A percentile compares a stretch with the other conserved stretches of the same genome.
Conservation (phyloP, 2,329 filamentous ascomycete genomes). For the Hymenoscyphus fraxineus region DNA sequence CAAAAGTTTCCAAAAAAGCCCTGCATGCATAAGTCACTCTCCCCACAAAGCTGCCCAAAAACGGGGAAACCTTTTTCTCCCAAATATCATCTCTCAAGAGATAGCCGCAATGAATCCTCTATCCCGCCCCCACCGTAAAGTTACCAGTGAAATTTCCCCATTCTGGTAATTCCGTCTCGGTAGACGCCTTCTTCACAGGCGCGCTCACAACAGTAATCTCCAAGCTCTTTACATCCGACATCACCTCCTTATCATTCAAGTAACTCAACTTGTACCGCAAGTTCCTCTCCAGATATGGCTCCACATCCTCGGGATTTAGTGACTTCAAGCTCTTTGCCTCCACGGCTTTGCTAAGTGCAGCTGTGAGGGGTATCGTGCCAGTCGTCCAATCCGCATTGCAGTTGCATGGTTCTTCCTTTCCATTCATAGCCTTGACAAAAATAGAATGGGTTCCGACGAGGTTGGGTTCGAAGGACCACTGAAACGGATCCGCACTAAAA, state of each 20-base stretch:
- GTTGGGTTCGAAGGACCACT: constrained; percentile 31
- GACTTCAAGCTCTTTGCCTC: constrained; percentile 32
- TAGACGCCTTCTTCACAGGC: constrained; percentile 17
- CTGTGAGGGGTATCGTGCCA: constrained; percentile 44
- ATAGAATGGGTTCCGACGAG: constrained; percentile 34
- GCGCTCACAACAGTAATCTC: constrained; percentile 27
- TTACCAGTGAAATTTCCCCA: constrained; percentile 21
- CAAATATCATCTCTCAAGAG: too few species aligned
- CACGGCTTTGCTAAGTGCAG: constrained; percentile 37
- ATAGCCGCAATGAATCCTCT: background rate
- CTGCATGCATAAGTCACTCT: background rate
- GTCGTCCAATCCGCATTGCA: constrained; percentile 33
- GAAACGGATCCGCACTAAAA: constrained; percentile 21
- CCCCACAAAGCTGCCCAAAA: background rate
- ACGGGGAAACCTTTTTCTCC: background rate
- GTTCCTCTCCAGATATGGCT: constrained; percentile 27
- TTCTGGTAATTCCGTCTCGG: constrained; percentile 15
- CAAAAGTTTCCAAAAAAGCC: background rate
- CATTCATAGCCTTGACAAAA: constrained; percentile 34
- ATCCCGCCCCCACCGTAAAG: constrained; percentile 9
- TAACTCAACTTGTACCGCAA: constrained; percentile 28
- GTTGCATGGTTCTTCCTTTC: constrained; percentile 2
- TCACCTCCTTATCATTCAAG: constrained; percentile 22
- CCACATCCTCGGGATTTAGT: constrained; percentile 24
- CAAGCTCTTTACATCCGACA: constrained; percentile 23